Percentiles rank a stretch among this genome's conserved stretches.
These are phyloP conservation scores for Canavalia gladiata DNA, from an alignment of 306 rosid species.

Conservation along the genomic window DNA sequence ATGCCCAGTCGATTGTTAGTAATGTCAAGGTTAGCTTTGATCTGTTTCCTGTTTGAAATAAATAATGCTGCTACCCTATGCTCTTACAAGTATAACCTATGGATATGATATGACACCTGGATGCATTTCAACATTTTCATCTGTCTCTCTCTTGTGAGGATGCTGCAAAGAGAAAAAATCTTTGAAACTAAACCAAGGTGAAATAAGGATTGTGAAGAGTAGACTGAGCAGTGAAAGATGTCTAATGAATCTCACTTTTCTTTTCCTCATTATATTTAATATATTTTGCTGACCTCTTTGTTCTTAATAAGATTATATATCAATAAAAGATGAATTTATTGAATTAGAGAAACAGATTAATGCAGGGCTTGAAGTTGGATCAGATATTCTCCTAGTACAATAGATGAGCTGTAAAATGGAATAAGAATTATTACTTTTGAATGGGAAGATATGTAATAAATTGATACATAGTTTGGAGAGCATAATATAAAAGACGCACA, in stretches of 20 bases:
- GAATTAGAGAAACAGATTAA: conserved; percentile 13
- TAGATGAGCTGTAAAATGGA: conserved; percentile 13
- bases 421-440: not conserved
- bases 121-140: conserved; percentile 33
- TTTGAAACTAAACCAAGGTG: conserved; percentile 35
- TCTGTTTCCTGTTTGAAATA: conserved; percentile 38
- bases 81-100: not conserved
- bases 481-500: not conserved
- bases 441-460: conserved; percentile 12
- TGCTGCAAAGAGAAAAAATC: not conserved
- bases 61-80: conserved; percentile 23
- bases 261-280: conserved; percentile 14
- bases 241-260: not conserved
- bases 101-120: conserved; percentile 12
- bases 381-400: not conserved
- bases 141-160: not conserved
- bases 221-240: not conserved
- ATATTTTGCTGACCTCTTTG: not conserved
- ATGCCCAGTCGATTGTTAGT: conserved; percentile 93
- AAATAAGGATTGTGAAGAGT: conserved; percentile 11
- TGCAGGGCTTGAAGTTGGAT: not conserved
- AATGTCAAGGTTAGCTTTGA: conserved; percentile 81
- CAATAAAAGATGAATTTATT: conserved; percentile 1
- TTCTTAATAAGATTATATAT: conserved; percentile 6
- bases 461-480: conserved; percentile 7